Evolutionary conservation across 345 rosid genomes (phyloP).

Genomic region (Moricandia moricandioides): DNA sequence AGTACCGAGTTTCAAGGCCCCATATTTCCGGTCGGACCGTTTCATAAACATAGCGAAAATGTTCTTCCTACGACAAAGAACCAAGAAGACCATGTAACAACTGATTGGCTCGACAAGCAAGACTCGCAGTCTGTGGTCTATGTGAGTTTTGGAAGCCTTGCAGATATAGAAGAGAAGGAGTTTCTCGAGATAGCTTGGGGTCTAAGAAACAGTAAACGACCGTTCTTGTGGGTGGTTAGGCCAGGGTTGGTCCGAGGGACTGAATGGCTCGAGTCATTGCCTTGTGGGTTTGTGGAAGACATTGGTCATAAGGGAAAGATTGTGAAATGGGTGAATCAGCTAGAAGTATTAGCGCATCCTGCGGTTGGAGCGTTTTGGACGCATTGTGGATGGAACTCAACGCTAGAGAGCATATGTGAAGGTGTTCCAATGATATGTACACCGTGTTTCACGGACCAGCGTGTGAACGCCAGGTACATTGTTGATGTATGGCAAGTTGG

Average conservation of each 20-base stretch:
- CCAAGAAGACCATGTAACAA: constrained; percentile 35
- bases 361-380: constrained; percentile 64
- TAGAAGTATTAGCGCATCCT: constrained; percentile 51
- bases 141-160: constrained; percentile 65
- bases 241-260: constrained; percentile 27
- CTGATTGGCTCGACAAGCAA: constrained; percentile 57
- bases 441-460: constrained; percentile 63
- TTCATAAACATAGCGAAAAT: constrained; percentile 40
- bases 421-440: constrained; percentile 77
- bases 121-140: constrained; percentile 46
- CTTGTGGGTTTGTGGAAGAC: constrained; percentile 43
- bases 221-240: constrained; percentile 73
- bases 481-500: constrained; percentile 63
- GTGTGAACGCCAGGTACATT: constrained; percentile 46
- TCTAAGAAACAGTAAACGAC: constrained; percentile 42
- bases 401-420: constrained; percentile 58
- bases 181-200: constrained; percentile 60
- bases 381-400: constrained; percentile 71
- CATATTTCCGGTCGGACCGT: constrained; percentile 47
- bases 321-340: constrained; percentile 74
- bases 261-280: constrained; percentile 40
- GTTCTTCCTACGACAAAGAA: constrained; percentile 25
- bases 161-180: constrained; percentile 36
- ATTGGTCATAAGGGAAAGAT: constrained; percentile 43
- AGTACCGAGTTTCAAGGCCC: constrained; percentile 34